phyloP scores from a whole-genome alignment of 352 stramenopile species.

The Phytophthora boehmeriae region DNA sequence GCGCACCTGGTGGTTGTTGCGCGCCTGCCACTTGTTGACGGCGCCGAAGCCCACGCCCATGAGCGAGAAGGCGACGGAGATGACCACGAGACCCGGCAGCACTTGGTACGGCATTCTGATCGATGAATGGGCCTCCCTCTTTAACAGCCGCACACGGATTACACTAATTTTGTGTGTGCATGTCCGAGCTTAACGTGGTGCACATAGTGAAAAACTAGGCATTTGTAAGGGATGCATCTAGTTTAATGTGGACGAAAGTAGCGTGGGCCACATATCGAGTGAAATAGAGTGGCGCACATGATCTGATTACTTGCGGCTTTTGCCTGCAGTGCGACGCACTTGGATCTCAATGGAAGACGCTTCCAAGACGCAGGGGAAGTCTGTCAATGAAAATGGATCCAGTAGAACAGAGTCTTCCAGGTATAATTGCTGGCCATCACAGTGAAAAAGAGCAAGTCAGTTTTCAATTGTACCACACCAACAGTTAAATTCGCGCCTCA shows the following conservation, averaged over 20 bases:
- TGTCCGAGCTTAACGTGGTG: too few species aligned
- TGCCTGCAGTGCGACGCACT: constrained; percentile 33
- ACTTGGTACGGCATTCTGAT: constrained; percentile 87
- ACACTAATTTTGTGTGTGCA: too few species aligned
- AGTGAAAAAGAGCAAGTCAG: not conserved
- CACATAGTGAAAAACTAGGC: too few species aligned
- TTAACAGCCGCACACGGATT: too few species aligned
- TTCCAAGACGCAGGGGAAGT: constrained; percentile 51
- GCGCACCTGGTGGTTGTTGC: constrained; percentile 71
- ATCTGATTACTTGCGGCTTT: constrained; percentile 32
- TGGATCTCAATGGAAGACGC: constrained; percentile 46
- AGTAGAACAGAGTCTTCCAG: constrained; percentile 47
- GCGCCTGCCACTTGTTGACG: constrained; percentile 78
- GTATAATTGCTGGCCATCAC: constrained; percentile 42
- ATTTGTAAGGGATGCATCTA: too few species aligned
- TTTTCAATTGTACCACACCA: not conserved
- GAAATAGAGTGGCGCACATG: too few species aligned
- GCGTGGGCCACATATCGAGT: too few species aligned
- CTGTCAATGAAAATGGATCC: constrained; percentile 68
- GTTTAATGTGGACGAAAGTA: too few species aligned
- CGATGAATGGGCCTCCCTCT: not conserved
- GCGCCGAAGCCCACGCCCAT: constrained; percentile 75
- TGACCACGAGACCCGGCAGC: constrained; percentile 78
- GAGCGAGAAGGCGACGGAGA: constrained; percentile 77
- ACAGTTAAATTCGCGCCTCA: constrained; percentile 13